Evolutionary conservation across 129 eudicot species (phyloP).

Genomic region (Flaveria robusta): DNA sequence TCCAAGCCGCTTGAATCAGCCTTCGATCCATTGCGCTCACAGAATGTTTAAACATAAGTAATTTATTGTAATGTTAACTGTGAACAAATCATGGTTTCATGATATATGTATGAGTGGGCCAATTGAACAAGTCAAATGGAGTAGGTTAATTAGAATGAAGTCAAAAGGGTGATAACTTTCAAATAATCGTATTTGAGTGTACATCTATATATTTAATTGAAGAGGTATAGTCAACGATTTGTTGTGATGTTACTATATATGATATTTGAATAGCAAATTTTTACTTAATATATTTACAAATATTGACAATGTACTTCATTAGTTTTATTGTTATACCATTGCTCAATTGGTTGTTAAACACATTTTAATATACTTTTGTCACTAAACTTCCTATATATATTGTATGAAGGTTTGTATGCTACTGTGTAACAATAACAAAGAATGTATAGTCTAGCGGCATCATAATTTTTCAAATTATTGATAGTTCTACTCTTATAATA

Average conservation of each 20-base stretch:
- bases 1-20: constrained; percentile 47
- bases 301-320: neutral
- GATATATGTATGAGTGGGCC: neutral
- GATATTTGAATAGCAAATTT: neutral
- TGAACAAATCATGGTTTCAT: neutral
- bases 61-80: neutral
- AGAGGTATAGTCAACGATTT: neutral
- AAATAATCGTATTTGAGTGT: neutral
- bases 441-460: too few relatives aligned
- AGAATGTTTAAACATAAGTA: neutral
- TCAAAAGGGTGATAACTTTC: neutral
- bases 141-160: neutral
- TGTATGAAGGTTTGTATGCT: too few relatives aligned
- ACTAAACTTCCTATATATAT: too few relatives aligned
- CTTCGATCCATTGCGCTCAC: constrained; percentile 38
- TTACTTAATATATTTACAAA: neutral
- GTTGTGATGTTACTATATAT: neutral
- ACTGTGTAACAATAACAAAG: too few relatives aligned
- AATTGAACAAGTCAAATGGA: neutral
- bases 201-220: neutral
- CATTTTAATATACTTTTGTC: too few relatives aligned
- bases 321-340: neutral
- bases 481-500: too few relatives aligned
- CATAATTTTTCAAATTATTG: too few relatives aligned
- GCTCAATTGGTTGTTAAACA: too few relatives aligned